phyloP scores from a whole-genome alignment of 2,329 filamentous ascomycete species.

The Xylaria sp. region DNA sequence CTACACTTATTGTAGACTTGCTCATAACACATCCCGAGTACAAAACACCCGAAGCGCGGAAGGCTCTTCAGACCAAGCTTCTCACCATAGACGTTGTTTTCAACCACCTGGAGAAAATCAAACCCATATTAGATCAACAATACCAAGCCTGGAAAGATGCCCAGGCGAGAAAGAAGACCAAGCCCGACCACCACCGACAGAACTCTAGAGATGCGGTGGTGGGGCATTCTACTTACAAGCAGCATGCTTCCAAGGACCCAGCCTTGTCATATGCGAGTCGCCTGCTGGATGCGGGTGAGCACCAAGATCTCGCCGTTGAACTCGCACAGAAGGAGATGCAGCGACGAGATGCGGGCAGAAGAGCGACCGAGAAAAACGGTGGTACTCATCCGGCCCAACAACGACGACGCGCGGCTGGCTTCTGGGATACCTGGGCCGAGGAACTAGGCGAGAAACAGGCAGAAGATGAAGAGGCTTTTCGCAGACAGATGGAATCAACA shows the following conservation, averaged over 20 bases:
- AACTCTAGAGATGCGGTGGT: constrained; percentile 21
- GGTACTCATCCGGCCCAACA: constrained; percentile 63
- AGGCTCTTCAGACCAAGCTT: constrained; percentile 60
- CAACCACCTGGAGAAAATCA: constrained; percentile 75
- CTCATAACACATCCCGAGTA: constrained; percentile 78
- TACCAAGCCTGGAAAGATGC: constrained; percentile 71
- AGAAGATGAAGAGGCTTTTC: constrained; percentile 52
- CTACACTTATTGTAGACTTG: constrained; percentile 78
- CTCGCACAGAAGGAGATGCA: constrained; percentile 75
- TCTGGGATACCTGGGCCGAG: constrained; percentile 51
- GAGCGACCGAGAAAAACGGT: constrained; percentile 61
- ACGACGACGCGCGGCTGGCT: constrained; percentile 53
- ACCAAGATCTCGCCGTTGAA: constrained; percentile 77
- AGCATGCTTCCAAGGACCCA: constrained; percentile 63
- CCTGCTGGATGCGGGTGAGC: constrained; percentile 71
- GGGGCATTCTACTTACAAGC: constrained; percentile 48
- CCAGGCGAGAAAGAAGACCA: constrained; percentile 48
- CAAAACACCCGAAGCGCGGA: constrained; percentile 67
- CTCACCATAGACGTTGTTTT: constrained; percentile 64
- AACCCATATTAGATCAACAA: constrained; percentile 75
- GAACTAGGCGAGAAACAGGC: constrained; percentile 40
- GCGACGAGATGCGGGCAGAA: constrained; percentile 67
- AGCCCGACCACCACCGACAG: constrained; percentile 27
- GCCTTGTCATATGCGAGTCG: constrained; percentile 59
- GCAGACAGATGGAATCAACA: constrained; percentile 59